Evolutionary conservation across 2,329 filamentous ascomycete species (phyloP), one percentile per base, ranked within the genome.

Genomic region (Nemania diffusa): DNA sequence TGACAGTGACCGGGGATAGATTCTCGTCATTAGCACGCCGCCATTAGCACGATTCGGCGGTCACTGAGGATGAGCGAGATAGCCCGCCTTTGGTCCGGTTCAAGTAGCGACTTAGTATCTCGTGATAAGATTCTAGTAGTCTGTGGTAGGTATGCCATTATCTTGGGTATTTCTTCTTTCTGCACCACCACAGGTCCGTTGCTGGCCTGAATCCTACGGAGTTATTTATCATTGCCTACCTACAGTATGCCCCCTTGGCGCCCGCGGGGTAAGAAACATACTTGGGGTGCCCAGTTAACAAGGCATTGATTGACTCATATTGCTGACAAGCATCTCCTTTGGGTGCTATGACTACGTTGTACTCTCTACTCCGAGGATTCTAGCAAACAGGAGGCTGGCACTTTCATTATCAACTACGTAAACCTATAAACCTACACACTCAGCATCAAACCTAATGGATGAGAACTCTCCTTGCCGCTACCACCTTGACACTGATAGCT

Each of bases 241-340:
- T n/a, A 55, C 24, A 50, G 27, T 24, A 46, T 51, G 24, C 40
- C 15, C n/a, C 17, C 64, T 64, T 64, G 64, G 55, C 64, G 22
- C 50, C 44, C 53, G 64, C 63, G 67, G 67, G 67, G 67, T 69
- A 67, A 61, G 44, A 62, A 37, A 22, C 17, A 32, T n/a, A 20
- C 20, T 26, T 15, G n/a, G 26, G 22, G 61, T 24, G n/a, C 57
- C 44, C 29, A 15, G 24, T 27, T 55, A 26, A 15, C 51, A 53
- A n/a, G n/a, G 13, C 20, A 53, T 22, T 15, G 52, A 37, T 51
- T 22, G 42, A n/a, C 40, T 59, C 56, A 51, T 51, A 27, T 29
- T 3, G 13, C 27, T 58, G 42, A 20, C 27, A 24, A 55, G 26
- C 32, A 44, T 42, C n/a, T n/a, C n/a, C n/a, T n/a, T n/a, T n/a